These are phyloP conservation scores for Cladophialophora yegresii DNA, from an alignment of 2,329 filamentous ascomycete genomes.

Conservation along the genomic window DNA sequence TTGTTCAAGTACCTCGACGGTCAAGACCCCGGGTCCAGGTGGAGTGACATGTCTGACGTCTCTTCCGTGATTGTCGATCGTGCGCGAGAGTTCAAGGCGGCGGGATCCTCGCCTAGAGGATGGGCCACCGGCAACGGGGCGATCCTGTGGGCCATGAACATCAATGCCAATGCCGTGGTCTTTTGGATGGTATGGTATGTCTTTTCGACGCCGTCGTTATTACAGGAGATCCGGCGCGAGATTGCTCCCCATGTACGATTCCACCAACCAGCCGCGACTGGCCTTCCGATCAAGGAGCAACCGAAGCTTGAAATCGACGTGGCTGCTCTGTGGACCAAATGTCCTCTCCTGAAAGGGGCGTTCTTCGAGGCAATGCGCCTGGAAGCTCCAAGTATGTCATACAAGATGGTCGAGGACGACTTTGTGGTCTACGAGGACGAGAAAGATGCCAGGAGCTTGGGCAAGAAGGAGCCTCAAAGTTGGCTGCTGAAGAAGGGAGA, in stretches of 20 bases:
- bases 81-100: conserved; percentile 45
- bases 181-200: conserved; percentile 56
- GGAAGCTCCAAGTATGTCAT: conserved; percentile 47
- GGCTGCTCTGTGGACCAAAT: conserved; percentile 47
- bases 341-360: conserved; percentile 50
- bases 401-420: conserved; percentile 46
- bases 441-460: conserved; percentile 42
- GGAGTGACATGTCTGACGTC: conserved; percentile 54
- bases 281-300: conserved; percentile 48
- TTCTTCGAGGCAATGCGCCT: conserved; percentile 53
- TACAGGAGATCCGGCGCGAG: conserved; percentile 50
- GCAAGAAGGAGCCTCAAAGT: conserved; percentile 39
- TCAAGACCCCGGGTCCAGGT: conserved; percentile 47
- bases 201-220: conserved; percentile 45
- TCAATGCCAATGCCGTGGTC: conserved; percentile 55
- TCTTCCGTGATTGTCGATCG: conserved; percentile 50
- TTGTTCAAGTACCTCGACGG: conserved; percentile 48
- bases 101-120: conserved; percentile 32
- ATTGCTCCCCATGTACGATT: conserved; percentile 48
- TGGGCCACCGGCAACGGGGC: conserved; percentile 49
- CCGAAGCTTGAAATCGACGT: conserved; percentile 48
- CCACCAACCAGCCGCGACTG: conserved; percentile 41
- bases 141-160: conserved; percentile 54
- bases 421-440: conserved; percentile 45
- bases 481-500: conserved; percentile 49